Percentiles rank a stretch among this genome's conserved stretches.
Conservation (phyloP, 2,329 filamentous ascomycete species). For the Trichoderma asperellum region DNA sequence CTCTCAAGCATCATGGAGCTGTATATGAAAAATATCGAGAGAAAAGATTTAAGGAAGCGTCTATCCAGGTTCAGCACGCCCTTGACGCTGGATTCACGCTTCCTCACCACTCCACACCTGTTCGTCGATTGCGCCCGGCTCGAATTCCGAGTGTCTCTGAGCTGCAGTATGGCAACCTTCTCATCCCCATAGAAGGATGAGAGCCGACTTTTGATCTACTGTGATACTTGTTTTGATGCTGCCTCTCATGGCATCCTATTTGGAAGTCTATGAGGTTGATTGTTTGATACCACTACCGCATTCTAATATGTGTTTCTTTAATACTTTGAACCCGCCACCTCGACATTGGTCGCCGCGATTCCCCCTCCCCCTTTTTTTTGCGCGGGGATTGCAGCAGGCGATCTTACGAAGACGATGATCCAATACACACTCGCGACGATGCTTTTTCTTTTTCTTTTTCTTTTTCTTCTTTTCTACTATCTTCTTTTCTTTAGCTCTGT, state of each 20-base stretch:
- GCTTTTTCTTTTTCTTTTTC: slow-evolving; percentile 1
- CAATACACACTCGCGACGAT: slow-evolving; percentile 28
- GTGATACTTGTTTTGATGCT: background rate
- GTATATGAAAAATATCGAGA: slow-evolving; percentile 93
- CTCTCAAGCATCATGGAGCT: slow-evolving; percentile 78
- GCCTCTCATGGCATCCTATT: background rate
- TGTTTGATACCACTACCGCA: background rate
- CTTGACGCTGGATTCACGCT: slow-evolving; percentile 64
- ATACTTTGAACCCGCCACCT: slow-evolving; percentile 6
- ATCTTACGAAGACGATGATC: slow-evolving; percentile 31
- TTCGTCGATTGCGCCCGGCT: slow-evolving; percentile 38
- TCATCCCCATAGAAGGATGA: slow-evolving; percentile 42
- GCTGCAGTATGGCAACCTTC: slow-evolving; percentile 35
- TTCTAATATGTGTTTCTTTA: background rate
- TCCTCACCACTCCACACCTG: slow-evolving; percentile 46
- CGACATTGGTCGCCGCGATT: slow-evolving; percentile 9
- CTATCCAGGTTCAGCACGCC: slow-evolving; percentile 77
- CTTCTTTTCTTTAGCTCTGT: slow-evolving; percentile 23
- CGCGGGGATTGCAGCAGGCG: slow-evolving; percentile 22
- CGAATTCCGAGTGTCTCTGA: slow-evolving; percentile 31
- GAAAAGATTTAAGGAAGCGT: slow-evolving; percentile 83
- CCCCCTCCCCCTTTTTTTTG: background rate
- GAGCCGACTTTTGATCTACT: background rate
- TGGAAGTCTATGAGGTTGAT: background rate
- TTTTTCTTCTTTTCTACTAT: background rate